Conservation (phyloP, 805 yeast species). For the Kodamaea hsintzibuensis region DNA sequence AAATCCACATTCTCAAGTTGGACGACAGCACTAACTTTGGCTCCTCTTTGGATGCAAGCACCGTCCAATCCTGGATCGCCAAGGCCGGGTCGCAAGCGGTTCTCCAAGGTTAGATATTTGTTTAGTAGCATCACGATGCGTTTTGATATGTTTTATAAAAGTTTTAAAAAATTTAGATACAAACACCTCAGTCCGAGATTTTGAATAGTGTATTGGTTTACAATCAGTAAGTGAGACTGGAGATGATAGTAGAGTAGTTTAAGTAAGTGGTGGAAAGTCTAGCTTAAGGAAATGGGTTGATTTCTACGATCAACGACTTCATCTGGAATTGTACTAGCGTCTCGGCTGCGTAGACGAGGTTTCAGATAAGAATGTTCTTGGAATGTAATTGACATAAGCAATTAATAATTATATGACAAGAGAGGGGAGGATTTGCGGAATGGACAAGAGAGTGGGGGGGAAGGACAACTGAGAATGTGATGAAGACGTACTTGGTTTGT, state of each 20-base stretch:
- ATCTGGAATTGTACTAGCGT: neutral
- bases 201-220: too few species aligned
- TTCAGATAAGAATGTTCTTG: neutral
- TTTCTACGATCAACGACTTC: too few species aligned
- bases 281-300: too few species aligned
- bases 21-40: slow-evolving; percentile 51
- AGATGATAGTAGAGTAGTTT: too few species aligned
- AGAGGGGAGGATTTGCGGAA: neutral
- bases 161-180: neutral
- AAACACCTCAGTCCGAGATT: too few species aligned
- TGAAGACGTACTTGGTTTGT: too few species aligned
- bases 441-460: too few species aligned
- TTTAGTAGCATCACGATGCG: neutral
- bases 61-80: slow-evolving; percentile 61
- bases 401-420: neutral
- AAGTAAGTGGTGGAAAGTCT: too few species aligned
- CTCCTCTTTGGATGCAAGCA: slow-evolving; percentile 49
- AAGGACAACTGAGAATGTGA: too few species aligned
- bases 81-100: slow-evolving; percentile 51
- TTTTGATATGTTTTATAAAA: neutral
- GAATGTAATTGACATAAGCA: neutral
- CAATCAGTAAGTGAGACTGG: too few species aligned
- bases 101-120: slow-evolving; percentile 11
- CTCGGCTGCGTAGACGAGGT: neutral
- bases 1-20: slow-evolving; percentile 62